Conservation (phyloP, 495 filamentous ascomycete species). For the Daldinia grandis region DNA sequence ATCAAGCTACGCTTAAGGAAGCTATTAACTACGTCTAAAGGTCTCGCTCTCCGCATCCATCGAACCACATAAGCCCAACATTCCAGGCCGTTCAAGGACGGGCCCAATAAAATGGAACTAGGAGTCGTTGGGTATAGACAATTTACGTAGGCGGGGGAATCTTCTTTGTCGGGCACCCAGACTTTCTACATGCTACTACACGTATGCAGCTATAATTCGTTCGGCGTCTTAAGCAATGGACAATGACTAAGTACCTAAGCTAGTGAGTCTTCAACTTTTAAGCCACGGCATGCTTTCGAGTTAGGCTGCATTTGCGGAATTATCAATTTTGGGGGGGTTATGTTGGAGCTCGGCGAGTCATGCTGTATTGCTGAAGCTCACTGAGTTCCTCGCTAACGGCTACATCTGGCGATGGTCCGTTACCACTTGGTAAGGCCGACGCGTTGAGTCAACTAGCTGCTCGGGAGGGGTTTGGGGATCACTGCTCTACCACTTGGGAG, state of each 20-base stretch:
- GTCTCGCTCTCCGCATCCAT: conserved; percentile 1
- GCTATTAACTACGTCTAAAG: not conserved
- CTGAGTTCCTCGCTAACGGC: conserved; percentile 24
- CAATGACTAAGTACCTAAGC: not conserved
- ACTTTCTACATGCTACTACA: not conserved
- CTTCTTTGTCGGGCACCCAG: not conserved
- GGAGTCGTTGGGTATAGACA: not conserved
- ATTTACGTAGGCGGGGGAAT: not conserved
- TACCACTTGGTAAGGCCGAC: conserved; percentile 37
- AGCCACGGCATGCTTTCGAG: not conserved
- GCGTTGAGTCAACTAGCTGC: conserved; percentile 19
- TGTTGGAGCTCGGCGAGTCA: conserved; percentile 14
- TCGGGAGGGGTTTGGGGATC: conserved; percentile 8
- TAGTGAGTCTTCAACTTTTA: not conserved
- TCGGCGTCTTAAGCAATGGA: not conserved
- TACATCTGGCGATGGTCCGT: conserved; percentile 7
- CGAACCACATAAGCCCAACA: not conserved
- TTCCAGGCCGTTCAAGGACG: not conserved
- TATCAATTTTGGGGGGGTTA: conserved; percentile 34
- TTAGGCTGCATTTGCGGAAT: conserved; percentile 7
- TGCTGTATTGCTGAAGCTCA: conserved; percentile 19
- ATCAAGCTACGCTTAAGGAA: not conserved
- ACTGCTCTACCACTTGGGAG: conserved; percentile 41
- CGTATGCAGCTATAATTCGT: not conserved
- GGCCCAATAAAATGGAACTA: not conserved